Evolutionary conservation across 129 eudicot species (phyloP), one percentile per base, ranked within the genome.

Genomic region (carrot (Daucus carota)): DNA sequence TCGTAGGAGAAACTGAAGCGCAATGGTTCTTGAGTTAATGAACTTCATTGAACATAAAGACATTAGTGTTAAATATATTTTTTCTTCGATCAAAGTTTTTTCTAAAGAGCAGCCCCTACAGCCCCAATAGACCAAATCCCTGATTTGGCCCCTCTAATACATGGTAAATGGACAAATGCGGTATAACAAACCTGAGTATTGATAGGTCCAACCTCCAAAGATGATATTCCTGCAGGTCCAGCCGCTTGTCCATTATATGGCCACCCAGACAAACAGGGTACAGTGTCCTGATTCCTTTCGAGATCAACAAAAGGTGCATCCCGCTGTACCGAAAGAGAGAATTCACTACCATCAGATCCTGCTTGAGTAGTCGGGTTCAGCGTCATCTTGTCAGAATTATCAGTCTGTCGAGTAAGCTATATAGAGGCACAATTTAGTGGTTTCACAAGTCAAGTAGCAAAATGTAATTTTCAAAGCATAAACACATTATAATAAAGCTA

Each of bases 171-270:
- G 70, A 5, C 11, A 69, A 65, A 80, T 14, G 36, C 82, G 41
- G 26, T 1, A 52, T 52, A 20, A 52, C 62, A 1, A 67, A 92
- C 96, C 97, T 89, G 96, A 78, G 97, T 92, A 26, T 87, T 89
- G 73, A 89, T 32, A 70, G 96, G 91, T 46, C 80, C 86, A 76
- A 76, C 42, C 41, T 78, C 90, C 44, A 88, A 81, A 81, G 82
- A 90, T n/a, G n/a, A n/a, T 17, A 77, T 32, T 47, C 86, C 76
- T n/a, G 85, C 32, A 57, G 85, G 75, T 22, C 83, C 88, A 63
- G 87, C 83, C 74, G 87, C 92, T 80, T 80, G 80, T 14, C 93
- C 91, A 87, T 87, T 89, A 70, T 87, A 65, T 41, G 97, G 86
- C 36, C 87, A 74, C 36, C 87, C 87, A 48, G 82, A 78, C 11